Base-by-base conservation (phyloP, 805 yeast species). In the Yamadazyma scolyti region DNA sequence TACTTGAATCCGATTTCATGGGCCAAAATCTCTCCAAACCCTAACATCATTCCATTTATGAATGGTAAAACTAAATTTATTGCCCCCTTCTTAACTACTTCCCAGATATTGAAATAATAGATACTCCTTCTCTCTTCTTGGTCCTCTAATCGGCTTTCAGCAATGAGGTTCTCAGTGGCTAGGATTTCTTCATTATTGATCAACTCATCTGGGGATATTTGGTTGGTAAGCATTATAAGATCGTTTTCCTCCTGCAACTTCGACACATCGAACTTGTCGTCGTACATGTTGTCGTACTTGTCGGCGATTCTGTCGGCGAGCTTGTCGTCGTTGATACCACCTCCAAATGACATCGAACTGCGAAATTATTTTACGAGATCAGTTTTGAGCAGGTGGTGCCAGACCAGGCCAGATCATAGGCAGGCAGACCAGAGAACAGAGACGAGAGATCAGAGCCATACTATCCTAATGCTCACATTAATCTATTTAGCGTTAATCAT, bases 11-110 rank as follows among this genome's bases (percentile, higher is more conserved):
- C 95, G 23, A 90, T 60, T 49, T 90, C 97, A 53, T 89, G 96
- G 6, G 97, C 97, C 36, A 86, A 64, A 13, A 90, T 79, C 62
- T 90, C 97, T 2, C 97, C 97, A 54, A 90, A 87, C 0, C 97
- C 97, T 30, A 90, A 71, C 96, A 89, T 89, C 58, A 90, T 65
- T 6, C 97, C 97, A 48, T 90, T 90, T 44, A 90, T 67, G 48
- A 90, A 88, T 2, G 97, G 97, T 27, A 90, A 60, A 2, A 88
- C 52, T 44, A 90, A 58, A 46, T 90, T 90, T 40, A 90, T 77
- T 2, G 88, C 71, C 14, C 82, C 60, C n/a, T 70, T 65, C 23
- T 63, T 56, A 16, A 72, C 25, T 22, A 73, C 57, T 4, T 52
- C 52, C 66, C 68, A 64, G 6, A 62, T 50, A 49, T 50, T 48